Conservation (phyloP, 2,329 filamentous ascomycete species). For the Neonectria coccinea region DNA sequence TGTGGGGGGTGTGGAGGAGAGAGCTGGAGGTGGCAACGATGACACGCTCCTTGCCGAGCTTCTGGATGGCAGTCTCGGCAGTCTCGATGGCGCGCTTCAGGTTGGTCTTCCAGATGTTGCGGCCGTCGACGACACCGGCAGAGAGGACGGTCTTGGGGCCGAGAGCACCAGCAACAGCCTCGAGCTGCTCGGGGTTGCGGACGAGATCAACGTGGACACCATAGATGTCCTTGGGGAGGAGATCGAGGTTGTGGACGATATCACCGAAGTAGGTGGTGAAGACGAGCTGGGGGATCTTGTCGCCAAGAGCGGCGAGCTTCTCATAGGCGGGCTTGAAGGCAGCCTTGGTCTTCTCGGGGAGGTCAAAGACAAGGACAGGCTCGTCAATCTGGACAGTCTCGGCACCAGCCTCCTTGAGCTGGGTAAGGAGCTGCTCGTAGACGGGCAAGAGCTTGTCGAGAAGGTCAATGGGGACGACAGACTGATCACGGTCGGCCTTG, state of each 20-base stretch:
- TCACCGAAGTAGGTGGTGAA: constrained; percentile 99
- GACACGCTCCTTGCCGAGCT: constrained; percentile 97
- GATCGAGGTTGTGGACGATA: constrained; percentile 98
- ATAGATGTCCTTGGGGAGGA: constrained; percentile 82
- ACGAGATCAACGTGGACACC: constrained; percentile 96
- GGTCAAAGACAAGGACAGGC: constrained; percentile 95
- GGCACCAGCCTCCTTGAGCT: constrained; percentile 96
- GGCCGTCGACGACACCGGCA: constrained; percentile 95
- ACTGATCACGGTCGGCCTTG: constrained; percentile 97
- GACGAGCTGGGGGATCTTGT: constrained; percentile 86
- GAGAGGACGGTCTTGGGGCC: constrained; percentile 92
- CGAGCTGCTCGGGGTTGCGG: constrained; percentile 97
- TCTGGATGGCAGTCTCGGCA: constrained; percentile 89
- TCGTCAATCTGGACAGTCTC: constrained; percentile 99
- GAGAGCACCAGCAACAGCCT: constrained; percentile 83
- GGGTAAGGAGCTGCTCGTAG: constrained; percentile 90
- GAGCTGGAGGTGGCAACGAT: constrained; percentile 97
- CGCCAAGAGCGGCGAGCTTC: constrained; percentile 81
- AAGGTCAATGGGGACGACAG: constrained; percentile 91
- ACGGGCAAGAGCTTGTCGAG: constrained; percentile 93
- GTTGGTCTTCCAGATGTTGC: constrained; percentile 99
- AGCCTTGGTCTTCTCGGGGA: constrained; percentile 89
- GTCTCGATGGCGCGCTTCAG: constrained; percentile 93
- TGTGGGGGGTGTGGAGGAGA: constrained; percentile 98
- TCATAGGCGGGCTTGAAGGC: constrained; percentile 99